A percentile compares a stretch with the other conserved stretches of the same genome.
Evolutionary conservation across 441 rosid species (phyloP).

Genomic region (Pelargonium fulgidum): DNA sequence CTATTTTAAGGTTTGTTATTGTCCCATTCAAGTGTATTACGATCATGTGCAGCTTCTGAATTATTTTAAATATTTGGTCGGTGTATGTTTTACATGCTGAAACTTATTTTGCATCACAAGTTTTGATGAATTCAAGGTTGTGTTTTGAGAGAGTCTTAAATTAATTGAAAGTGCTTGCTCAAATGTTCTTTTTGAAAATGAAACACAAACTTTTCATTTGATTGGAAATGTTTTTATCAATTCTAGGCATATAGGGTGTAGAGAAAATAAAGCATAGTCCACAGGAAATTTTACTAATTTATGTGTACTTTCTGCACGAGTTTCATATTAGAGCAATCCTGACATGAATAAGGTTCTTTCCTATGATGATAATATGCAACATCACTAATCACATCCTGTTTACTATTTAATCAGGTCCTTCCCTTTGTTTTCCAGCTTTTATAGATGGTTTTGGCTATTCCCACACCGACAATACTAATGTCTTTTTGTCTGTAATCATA

Average conservation of each 20-base stretch:
- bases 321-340: not conserved
- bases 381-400: not conserved
- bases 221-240: not conserved
- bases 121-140: not conserved
- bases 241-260: not conserved
- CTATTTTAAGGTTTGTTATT: conserved; percentile 60
- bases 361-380: not conserved
- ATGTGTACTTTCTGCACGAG: not conserved
- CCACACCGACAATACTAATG: not conserved
- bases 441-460: not conserved
- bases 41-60: not conserved
- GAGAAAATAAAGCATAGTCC: not conserved
- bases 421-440: not conserved
- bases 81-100: no score
- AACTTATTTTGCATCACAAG: not conserved
- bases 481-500: conserved; percentile 15
- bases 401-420: not conserved
- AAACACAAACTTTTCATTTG: not conserved
- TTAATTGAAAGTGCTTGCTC: not conserved
- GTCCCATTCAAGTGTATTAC: not conserved
- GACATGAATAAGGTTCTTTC: not conserved
- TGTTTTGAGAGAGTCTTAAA: not conserved
- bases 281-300: not conserved
- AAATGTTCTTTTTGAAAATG: not conserved
- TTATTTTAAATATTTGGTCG: not conserved